A percentile compares a stretch with the other conserved stretches of the same genome.
Conservation (phyloP, 2,329 filamentous ascomycete species). For the Botrytis byssoidea region DNA sequence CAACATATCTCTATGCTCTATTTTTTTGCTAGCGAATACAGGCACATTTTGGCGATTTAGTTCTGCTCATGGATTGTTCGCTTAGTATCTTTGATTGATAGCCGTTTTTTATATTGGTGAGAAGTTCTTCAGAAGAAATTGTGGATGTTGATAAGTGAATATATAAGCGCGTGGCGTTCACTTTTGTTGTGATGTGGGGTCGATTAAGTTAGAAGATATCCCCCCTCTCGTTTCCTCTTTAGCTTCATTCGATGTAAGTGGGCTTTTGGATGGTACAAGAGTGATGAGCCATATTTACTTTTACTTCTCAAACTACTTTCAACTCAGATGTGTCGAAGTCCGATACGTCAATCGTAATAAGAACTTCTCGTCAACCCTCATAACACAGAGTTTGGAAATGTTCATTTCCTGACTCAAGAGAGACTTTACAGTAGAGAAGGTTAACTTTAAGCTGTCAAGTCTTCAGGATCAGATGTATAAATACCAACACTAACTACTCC, state of each 20-base stretch:
- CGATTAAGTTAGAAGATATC: not conserved
- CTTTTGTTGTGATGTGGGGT: not conserved
- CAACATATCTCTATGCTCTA: too few relatives aligned
- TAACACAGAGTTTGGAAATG: not conserved
- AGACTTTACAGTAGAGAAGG: too few relatives aligned
- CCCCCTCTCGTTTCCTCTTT: not conserved
- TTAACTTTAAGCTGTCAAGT: not conserved
- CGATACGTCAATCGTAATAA: not conserved
- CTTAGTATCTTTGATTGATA: not conserved
- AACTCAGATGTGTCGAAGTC: not conserved
- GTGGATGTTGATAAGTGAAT: too few relatives aligned
- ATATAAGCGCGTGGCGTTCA: not conserved
- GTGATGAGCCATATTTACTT: rapidly evolving
- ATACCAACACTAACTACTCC: not conserved
- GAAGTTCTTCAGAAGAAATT: not conserved
- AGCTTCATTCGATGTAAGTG: not conserved
- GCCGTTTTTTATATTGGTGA: not conserved
- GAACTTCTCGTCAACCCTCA: not conserved
- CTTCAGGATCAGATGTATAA: not conserved
- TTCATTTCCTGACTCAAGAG: too few relatives aligned
- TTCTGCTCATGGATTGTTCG: not conserved
- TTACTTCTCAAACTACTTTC: not conserved
- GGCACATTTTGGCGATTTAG: not conserved
- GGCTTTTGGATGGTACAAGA: not conserved
- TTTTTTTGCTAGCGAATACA: not conserved